phyloP scores from a whole-genome alignment of 2,329 filamentous ascomycete species.

The Didymella arachidicola region DNA sequence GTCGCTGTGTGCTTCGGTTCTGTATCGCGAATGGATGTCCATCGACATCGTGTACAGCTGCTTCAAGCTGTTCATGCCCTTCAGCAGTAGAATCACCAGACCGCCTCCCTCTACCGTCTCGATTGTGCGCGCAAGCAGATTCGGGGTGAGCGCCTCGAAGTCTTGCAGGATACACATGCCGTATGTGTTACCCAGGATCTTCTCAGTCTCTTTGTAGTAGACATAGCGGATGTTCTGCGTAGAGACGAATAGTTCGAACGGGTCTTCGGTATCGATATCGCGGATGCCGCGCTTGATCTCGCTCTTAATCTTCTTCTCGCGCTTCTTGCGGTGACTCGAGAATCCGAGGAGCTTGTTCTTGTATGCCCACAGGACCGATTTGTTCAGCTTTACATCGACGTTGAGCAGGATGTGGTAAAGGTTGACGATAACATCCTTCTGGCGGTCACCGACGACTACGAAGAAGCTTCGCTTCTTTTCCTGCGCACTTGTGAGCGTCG shows the following conservation, averaged over 20 bases:
- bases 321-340: conserved; percentile 94
- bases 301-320: conserved; percentile 97
- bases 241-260: conserved; percentile 96
- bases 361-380: conserved; percentile 97
- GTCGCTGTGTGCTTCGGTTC: conserved; percentile 94
- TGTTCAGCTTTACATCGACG: conserved; percentile 91
- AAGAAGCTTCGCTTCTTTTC: conserved; percentile 99
- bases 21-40: conserved; percentile 96
- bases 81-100: conserved; percentile 85
- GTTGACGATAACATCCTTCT: conserved; percentile 97
- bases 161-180: conserved; percentile 99
- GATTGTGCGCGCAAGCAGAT: conserved; percentile 89
- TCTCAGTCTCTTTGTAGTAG: conserved; percentile 99
- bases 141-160: conserved; percentile 97
- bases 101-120: conserved; percentile 98
- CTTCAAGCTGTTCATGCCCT: conserved; percentile 96
- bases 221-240: conserved; percentile 98
- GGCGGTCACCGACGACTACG: conserved; percentile 90
- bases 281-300: conserved; percentile 95
- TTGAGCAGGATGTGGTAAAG: conserved; percentile 92
- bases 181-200: conserved; percentile 97
- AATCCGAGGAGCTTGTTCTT: conserved; percentile 97
- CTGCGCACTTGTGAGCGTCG: conserved; percentile 41
- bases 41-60: conserved; percentile 96
- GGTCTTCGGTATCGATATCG: conserved; percentile 90